Evolutionary conservation across 306 rosid genomes (phyloP).

Genomic region (Cicer cuneatum): DNA sequence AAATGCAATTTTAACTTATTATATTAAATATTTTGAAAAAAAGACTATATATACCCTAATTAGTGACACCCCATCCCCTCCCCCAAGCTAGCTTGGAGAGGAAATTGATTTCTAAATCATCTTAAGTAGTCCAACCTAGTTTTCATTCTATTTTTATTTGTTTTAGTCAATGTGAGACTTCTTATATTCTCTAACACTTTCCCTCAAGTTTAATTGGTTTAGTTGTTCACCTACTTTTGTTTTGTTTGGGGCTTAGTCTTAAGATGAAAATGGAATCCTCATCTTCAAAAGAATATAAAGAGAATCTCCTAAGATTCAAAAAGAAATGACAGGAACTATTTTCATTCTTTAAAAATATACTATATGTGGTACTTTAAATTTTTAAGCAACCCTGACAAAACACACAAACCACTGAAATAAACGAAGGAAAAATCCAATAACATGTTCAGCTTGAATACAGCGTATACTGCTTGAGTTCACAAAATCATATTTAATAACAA

Average conservation of each 20-base stretch:
- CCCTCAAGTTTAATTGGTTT: background rate
- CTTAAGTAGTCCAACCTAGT: background rate
- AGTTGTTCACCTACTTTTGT: too few relatives aligned
- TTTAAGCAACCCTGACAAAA: background rate
- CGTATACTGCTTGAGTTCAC: background rate
- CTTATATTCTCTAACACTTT: background rate
- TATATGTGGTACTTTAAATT: background rate
- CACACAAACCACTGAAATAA: constrained; percentile 13
- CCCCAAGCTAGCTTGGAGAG: too few relatives aligned
- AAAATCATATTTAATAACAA: constrained; percentile 36
- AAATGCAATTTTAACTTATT: background rate
- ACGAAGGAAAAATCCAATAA: background rate
- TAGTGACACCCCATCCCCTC: too few relatives aligned
- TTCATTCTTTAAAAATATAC: background rate
- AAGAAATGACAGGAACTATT: background rate
- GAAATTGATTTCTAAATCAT: too few relatives aligned
- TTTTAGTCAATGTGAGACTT: background rate
- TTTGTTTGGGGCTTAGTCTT: background rate
- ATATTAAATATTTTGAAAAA: background rate
- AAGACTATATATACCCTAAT: background rate
- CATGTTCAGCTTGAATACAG: background rate
- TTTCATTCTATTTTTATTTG: background rate
- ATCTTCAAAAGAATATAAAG: background rate
- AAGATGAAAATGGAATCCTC: background rate
- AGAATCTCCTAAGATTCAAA: background rate